Evolutionary conservation across 2,329 filamentous ascomycete genomes (phyloP).

Genomic region (Boeremia lycopersici): DNA sequence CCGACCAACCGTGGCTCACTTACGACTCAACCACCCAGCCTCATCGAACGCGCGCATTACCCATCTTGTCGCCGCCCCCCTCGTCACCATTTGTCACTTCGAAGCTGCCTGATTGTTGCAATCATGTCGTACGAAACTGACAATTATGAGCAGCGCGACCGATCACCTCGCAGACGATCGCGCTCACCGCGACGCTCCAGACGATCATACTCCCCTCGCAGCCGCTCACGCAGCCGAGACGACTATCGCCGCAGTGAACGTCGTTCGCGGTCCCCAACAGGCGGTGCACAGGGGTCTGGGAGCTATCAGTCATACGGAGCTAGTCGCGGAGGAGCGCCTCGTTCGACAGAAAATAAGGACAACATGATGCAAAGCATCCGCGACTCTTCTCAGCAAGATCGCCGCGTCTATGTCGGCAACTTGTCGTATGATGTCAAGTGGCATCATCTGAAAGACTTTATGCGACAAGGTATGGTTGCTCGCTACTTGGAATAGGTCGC

Average conservation of each 20-base stretch:
- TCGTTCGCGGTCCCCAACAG: constrained; percentile 83
- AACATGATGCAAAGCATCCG: constrained; percentile 95
- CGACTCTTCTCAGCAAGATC: constrained; percentile 96
- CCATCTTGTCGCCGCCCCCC: constrained; percentile 17
- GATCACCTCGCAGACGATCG: constrained; percentile 71
- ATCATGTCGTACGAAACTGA: constrained; percentile 48
- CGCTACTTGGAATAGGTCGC: constrained; percentile 10
- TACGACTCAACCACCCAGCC: constrained; percentile 28
- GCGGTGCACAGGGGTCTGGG: constrained; percentile 70
- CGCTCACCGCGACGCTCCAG: constrained; percentile 57
- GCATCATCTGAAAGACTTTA: constrained; percentile 99
- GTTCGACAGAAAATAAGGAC: constrained; percentile 87
- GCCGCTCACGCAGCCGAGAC: constrained; percentile 78
- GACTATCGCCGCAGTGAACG: constrained; percentile 54
- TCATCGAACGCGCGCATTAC: constrained; percentile 34
- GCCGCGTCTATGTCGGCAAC: constrained; percentile 98
- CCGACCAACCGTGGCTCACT: constrained; percentile 26
- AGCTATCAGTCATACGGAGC: constrained; percentile 64
- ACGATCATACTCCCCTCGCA: constrained; percentile 68
- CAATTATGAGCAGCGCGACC: constrained; percentile 51
- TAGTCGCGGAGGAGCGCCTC: constrained; percentile 58
- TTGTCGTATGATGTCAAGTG: constrained; percentile 99
- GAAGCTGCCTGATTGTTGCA: constrained; percentile 18
- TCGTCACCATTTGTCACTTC: constrained; percentile 15
- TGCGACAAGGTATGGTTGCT: constrained; percentile 87